phyloP scores from a whole-genome alignment of 139 green algal species.

The Yamagishiella unicocca region DNA sequence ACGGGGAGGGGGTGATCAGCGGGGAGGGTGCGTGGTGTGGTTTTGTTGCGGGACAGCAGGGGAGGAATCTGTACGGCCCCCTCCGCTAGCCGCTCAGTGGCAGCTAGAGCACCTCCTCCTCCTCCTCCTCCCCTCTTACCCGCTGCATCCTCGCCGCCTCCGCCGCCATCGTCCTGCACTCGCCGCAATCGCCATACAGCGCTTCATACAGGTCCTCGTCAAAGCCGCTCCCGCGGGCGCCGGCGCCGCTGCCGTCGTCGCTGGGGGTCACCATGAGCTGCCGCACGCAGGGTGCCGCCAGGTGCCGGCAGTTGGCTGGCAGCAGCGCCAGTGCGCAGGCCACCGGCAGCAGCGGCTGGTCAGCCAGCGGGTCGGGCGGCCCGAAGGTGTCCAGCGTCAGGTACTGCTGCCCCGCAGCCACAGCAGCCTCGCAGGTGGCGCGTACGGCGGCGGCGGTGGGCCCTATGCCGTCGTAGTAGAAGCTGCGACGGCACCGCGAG shows the following conservation, averaged over 20 bases:
- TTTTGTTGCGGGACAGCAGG: too few relatives aligned
- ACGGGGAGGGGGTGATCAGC: too few relatives aligned
- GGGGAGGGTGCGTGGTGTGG: too few relatives aligned
- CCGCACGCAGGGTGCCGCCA: constrained; percentile 43
- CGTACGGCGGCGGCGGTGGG: constrained; percentile 26
- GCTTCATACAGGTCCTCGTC: constrained; percentile 3
- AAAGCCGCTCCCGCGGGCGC: background rate
- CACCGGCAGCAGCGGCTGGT: constrained; percentile 43
- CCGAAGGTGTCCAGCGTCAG: constrained; percentile 17
- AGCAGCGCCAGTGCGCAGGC: constrained; percentile 50
- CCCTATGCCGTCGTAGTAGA: constrained; percentile 48
- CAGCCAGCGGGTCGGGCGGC: background rate
- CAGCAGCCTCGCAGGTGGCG: background rate
- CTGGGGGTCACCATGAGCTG: constrained; percentile 17
- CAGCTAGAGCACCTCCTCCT: too few relatives aligned
- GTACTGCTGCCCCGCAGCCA: background rate
- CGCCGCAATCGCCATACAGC: constrained; percentile 23
- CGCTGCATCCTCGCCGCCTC: background rate
- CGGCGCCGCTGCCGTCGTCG: background rate
- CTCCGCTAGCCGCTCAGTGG: too few relatives aligned
- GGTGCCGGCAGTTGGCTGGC: constrained; percentile 40
- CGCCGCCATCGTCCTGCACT: background rate
- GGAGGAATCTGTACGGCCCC: too few relatives aligned
- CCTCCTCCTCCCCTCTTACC: too few relatives aligned
- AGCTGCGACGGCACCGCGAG: background rate